These are phyloP conservation scores for Shiraia sp. DNA, from an alignment of 2,329 filamentous ascomycete genomes.

Conservation along the genomic window DNA sequence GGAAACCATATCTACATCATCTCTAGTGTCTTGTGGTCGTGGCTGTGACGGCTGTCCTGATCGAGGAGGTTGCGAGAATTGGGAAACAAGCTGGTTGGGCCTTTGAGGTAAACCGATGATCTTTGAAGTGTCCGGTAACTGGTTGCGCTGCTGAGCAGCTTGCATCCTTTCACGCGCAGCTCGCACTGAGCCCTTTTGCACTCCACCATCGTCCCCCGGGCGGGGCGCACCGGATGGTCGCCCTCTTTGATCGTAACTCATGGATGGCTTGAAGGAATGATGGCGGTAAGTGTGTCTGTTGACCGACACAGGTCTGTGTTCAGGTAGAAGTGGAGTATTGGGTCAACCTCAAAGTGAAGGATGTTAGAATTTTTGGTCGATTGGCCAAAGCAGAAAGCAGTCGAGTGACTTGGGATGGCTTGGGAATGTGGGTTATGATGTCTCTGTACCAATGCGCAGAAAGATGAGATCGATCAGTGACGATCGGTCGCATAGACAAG, in stretches of 20 bases:
- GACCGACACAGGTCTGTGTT: conserved; percentile 40
- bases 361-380: too few relatives aligned
- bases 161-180: conserved; percentile 42
- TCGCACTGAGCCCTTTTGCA: conserved; percentile 42
- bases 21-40: conserved; percentile 19
- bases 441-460: not conserved
- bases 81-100: conserved; percentile 39
- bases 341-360: too few relatives aligned
- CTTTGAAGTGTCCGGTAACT: conserved; percentile 35
- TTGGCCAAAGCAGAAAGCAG: too few relatives aligned
- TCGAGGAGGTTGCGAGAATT: conserved; percentile 21
- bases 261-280: conserved; percentile 33
- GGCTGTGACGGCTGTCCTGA: conserved; percentile 15
- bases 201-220: conserved; percentile 23
- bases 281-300: conserved; percentile 36
- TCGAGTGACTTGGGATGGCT: too few relatives aligned
- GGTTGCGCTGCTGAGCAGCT: conserved; percentile 31
- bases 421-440: conserved; percentile 4
- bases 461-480: not conserved
- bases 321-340: too few relatives aligned
- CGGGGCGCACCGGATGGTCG: conserved; percentile 33
- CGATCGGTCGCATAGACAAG: not conserved
- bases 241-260: conserved; percentile 44
- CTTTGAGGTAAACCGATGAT: conserved; percentile 42
- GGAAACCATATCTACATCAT: conserved; percentile 21